Evolutionary conservation across 2,329 filamentous ascomycete genomes (phyloP).

Genomic region (Ilyonectria sp.): DNA sequence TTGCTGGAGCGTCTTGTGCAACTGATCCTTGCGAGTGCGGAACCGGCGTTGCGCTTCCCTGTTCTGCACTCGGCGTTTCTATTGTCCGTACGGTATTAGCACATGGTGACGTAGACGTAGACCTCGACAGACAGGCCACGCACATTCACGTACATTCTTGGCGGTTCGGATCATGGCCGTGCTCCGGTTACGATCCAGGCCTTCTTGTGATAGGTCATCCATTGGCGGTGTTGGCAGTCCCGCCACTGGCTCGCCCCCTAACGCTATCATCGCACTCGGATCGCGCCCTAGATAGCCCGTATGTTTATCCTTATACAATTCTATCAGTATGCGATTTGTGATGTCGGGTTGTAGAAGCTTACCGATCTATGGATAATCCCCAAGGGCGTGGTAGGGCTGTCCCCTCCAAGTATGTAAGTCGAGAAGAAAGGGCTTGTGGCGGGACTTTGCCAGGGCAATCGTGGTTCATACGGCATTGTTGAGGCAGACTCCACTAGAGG

Average conservation of each 20-base stretch:
- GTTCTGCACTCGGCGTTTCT: conserved; percentile 27
- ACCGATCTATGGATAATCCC: conserved; percentile 8
- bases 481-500: neutral
- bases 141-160: conserved; percentile 8
- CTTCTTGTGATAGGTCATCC: conserved; percentile 3
- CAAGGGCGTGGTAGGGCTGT: conserved; percentile 1
- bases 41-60: conserved; percentile 28
- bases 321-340: neutral
- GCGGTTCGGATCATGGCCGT: conserved; percentile 10
- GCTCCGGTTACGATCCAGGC: conserved; percentile 1
- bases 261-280: neutral
- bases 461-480: conserved; percentile 10
- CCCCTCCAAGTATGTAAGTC: neutral
- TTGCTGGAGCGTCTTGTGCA: conserved; percentile 23
- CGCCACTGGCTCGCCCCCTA: conserved; percentile 1
- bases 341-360: neutral
- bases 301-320: neutral
- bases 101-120: neutral
- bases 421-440: conserved; percentile 10
- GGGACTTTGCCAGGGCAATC: conserved; percentile 7
- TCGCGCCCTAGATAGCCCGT: conserved; percentile 5
- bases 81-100: conserved; percentile 7
- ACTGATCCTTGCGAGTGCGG: conserved; percentile 23
- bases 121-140: neutral
- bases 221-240: conserved; percentile 6